Evolutionary conservation across 2,329 filamentous ascomycete genomes (phyloP).

Genomic region (Colletotrichum musae): DNA sequence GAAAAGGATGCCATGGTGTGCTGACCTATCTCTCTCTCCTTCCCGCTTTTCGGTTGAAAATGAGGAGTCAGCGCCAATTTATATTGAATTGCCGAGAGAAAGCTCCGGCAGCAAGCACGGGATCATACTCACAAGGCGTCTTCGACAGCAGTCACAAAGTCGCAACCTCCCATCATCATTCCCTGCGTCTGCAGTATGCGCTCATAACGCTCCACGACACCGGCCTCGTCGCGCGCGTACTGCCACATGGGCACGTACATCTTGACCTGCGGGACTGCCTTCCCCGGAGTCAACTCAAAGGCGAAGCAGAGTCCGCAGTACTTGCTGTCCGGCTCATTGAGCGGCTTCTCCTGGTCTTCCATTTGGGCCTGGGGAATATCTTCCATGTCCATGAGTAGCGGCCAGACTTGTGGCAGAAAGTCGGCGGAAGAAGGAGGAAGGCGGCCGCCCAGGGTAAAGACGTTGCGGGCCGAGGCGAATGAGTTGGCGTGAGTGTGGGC

Average conservation of each 20-base stretch:
- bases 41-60: not conserved
- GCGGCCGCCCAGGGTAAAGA: slow-evolving; percentile 6
- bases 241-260: slow-evolving; percentile 24
- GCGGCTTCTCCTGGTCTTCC: slow-evolving; percentile 5
- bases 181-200: slow-evolving; percentile 12
- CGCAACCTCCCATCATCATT: slow-evolving; percentile 11
- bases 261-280: not conserved
- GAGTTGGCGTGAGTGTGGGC: slow-evolving; percentile 9
- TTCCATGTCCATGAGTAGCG: slow-evolving; percentile 21
- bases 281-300: slow-evolving; percentile 6
- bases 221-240: slow-evolving; percentile 15
- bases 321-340: slow-evolving; percentile 8
- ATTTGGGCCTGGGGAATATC: not conserved
- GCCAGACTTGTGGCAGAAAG: slow-evolving; percentile 1
- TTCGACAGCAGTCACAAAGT: slow-evolving; percentile 7
- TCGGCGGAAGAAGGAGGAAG: not conserved
- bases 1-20: slow-evolving; percentile 29
- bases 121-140: slow-evolving; percentile 28
- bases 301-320: slow-evolving; percentile 18
- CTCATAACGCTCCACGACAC: not conserved
- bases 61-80: no score
- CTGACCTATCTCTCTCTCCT: not conserved
- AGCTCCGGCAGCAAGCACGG: not conserved
- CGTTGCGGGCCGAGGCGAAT: slow-evolving; percentile 2
- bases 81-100: no score